Conservation (phyloP, 306 rosid genomes). For the Vigna mungo region DNA sequence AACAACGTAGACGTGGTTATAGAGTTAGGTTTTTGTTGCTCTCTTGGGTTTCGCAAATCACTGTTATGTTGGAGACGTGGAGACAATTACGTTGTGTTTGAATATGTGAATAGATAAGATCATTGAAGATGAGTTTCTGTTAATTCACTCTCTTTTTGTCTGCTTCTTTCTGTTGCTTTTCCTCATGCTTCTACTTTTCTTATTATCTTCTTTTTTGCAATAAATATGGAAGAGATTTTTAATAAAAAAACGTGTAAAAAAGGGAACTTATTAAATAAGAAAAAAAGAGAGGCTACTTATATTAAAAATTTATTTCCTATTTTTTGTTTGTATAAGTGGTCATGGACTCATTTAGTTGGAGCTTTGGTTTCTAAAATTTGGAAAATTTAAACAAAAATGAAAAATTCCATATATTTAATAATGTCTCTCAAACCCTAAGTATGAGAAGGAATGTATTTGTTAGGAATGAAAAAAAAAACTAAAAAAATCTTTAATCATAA, state of each 20-base stretch:
- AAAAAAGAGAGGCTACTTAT: background rate
- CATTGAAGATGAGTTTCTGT: background rate
- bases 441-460: too few relatives aligned
- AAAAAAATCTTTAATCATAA: too few relatives aligned
- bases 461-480: too few relatives aligned
- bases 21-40: background rate
- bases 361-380: too few relatives aligned
- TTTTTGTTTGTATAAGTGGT: too few relatives aligned
- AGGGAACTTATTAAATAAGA: background rate
- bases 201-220: background rate
- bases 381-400: background rate
- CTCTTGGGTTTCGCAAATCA: background rate
- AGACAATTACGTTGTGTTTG: background rate
- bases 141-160: background rate
- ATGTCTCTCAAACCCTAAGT: too few relatives aligned
- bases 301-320: too few relatives aligned
- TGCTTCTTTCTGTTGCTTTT: too few relatives aligned
- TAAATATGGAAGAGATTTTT: background rate
- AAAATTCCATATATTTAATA: too few relatives aligned
- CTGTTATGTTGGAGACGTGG: background rate
- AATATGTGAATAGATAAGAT: background rate
- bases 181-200: too few relatives aligned
- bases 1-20: background rate
- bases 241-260: constrained; percentile 1
- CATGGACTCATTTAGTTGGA: too few relatives aligned